A percentile compares a stretch with the other conserved stretches of the same genome.
These are phyloP conservation scores for Neurospora sp. DNA, from an alignment of 495 filamentous ascomycete genomes.

Conservation along the genomic window DNA sequence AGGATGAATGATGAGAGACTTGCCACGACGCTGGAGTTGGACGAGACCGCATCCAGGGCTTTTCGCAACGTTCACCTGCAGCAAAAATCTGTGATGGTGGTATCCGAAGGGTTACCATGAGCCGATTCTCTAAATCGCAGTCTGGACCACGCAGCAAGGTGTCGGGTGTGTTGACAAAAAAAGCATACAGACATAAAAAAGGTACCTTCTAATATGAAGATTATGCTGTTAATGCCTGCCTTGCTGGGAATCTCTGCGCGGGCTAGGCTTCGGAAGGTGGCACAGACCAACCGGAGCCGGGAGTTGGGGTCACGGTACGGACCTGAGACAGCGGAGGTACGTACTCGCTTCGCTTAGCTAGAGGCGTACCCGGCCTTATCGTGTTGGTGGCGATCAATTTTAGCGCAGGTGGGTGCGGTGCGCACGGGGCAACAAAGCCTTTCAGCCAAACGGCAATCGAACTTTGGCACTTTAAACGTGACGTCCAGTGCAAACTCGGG, in stretches of 20 bases:
- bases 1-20: background rate
- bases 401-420: slow-evolving; percentile 16
- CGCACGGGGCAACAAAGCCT: slow-evolving; percentile 14
- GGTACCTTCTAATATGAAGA: background rate
- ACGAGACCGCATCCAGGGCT: background rate
- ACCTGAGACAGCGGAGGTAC: background rate
- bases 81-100: background rate
- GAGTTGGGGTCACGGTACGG: background rate
- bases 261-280: background rate
- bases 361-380: background rate
- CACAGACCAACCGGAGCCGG: background rate
- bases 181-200: background rate
- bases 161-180: background rate
- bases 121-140: background rate
- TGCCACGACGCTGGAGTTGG: background rate
- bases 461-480: slow-evolving; percentile 6
- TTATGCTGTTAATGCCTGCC: background rate
- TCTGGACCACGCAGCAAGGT: background rate
- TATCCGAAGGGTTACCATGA: background rate
- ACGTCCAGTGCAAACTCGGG: slow-evolving; percentile 10
- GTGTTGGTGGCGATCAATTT: slow-evolving; percentile 9
- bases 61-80: background rate
- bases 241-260: background rate
- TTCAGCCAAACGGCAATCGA: slow-evolving; percentile 12
- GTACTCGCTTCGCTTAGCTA: background rate